A percentile compares a stretch with the other conserved stretches of the same genome.
Evolutionary conservation across 73 alveolate species (phyloP).

Genomic region (Effrenium voratum): DNA sequence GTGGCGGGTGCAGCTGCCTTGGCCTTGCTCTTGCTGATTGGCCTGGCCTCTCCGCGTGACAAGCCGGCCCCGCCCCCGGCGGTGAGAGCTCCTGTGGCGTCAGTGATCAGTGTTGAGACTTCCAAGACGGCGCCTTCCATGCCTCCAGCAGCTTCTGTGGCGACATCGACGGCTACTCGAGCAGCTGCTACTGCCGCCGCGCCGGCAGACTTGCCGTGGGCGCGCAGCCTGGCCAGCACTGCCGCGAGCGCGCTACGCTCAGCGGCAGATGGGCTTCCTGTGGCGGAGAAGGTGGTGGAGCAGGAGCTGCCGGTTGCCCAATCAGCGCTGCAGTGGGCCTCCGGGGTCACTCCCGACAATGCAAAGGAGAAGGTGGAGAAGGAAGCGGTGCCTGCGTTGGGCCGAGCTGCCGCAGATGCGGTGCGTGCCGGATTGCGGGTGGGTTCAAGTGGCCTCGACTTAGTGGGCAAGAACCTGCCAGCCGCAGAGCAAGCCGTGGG

Average conservation of each 20-base stretch:
- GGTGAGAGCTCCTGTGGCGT: not conserved
- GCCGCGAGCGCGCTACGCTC: constrained; percentile 50
- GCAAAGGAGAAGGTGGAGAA: constrained; percentile 50
- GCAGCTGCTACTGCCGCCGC: not conserved
- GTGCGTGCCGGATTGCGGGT: constrained; percentile 22
- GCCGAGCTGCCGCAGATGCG: constrained; percentile 49
- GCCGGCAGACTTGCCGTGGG: constrained; percentile 28
- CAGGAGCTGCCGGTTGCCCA: constrained; percentile 52
- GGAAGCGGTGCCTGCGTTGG: constrained; percentile 33
- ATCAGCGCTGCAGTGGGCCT: constrained; percentile 29
- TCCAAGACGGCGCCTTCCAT: not conserved
- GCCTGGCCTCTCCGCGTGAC: not conserved
- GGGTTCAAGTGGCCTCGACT: constrained; percentile 58
- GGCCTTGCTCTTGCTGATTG: constrained; percentile 20
- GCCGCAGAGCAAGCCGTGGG: constrained; percentile 70
- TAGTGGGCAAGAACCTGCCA: constrained; percentile 63
- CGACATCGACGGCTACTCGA: not conserved
- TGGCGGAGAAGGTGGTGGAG: constrained; percentile 41
- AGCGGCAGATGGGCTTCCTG: constrained; percentile 74
- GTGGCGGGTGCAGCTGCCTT: not conserved
- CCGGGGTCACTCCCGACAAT: constrained; percentile 34
- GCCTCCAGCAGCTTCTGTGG: not conserved
- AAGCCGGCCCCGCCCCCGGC: not conserved
- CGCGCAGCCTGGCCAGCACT: constrained; percentile 23
- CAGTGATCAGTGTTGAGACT: constrained; percentile 23